Evolutionary conservation across 2,329 filamentous ascomycete species (phyloP), one percentile per base, ranked within the genome.

Genomic region (Verticillium dahliae): DNA sequence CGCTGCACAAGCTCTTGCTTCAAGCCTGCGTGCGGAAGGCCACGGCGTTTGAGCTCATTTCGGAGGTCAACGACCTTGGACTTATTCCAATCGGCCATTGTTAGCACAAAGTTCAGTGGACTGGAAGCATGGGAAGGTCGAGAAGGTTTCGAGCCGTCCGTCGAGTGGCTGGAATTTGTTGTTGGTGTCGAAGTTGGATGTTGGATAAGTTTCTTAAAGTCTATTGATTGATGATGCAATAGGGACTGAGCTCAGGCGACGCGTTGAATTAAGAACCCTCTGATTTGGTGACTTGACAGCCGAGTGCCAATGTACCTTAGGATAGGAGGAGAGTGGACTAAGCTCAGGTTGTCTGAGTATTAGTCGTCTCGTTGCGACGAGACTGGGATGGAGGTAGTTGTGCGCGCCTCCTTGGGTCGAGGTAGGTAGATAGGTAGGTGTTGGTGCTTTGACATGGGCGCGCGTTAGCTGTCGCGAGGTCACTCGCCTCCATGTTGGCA

Each of bases 61-160:
- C 88, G 90, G 62, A 94, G 82, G 69, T 92, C 89, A 38, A 87
- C 80, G 65, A 94, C 90, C 76, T 90, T 93, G 69, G 88, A 81
- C 74, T 78, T 82, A 64, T 73, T 75, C 78, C 81, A 85, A 67
- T 84, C 81, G 59, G 76, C 74, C 80, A 81, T 83, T 65, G 63
- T 75, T 67, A 65, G 34, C 35, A 56, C 22, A 11, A 35, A 37
- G 54, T 34, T 58, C 59, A 33, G 31, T 9, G 11, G 22, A 9
- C n/a, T 52, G n/a, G 45, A 52, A 52, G n/a, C 45, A 52, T 52
- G 45, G 45, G 45, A 52, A 22, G 45, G 9, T 11, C 22, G 45
- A 7, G 9, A 18, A 4, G n/a, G n/a, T 11, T 31, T 22, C 45
- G 7, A 18, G 18, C 7, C 5, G 9, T 22, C 15, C 4, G n/a